Evolutionary conservation across 2,329 filamentous ascomycete genomes (phyloP), one percentile per base, ranked within the genome.

Genomic region (Pestalotiopsis sp.): DNA sequence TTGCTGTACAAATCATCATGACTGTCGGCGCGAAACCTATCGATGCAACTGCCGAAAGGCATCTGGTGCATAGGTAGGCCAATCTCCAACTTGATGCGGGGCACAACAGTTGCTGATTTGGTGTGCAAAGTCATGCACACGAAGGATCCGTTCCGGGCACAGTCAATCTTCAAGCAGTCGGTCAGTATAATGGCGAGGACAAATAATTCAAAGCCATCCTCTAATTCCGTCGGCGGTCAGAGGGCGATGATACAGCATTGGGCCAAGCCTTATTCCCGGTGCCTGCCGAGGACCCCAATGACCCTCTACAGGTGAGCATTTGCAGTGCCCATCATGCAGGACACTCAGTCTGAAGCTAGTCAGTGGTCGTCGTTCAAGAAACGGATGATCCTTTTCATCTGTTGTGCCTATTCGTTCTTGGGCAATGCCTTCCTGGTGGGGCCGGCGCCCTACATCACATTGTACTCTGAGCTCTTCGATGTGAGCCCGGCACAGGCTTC

Each of bases 241-340:
- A 89, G 78, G 87, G 87, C 61, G 87, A 89, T 72, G 87, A 89
- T 72, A 87, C 87, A 1, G 86, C 81, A 0, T 87, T 87, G 69
- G 88, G 88, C 25, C 87, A 90, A 75, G 88, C 88, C 2, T 80
- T 90, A 3, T 90, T 86, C 72, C 88, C 88, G 1, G 87, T 90
- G 0, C 88, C 88, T 2, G 85, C 87, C 1, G 84, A 88, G 67
- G 87, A 90, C 72, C 88, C 88, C 1, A 90, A 90, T 69, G 87
- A 90, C 74, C 88, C 88, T 7, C 80, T 89, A 11, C 84, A 85
- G 75, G 82, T 84, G 17, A 45, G 61, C n/a, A 14, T 9, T 39
- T 39, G 3, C 20, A 62, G 20, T 20, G 17, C 13, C 14, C 41
- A 14, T 38, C 2, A 9, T 36, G 7, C 7, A 9, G 7, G 58